Evolutionary conservation across 306 rosid genomes (phyloP), one percentile per base, ranked within the genome.

Genomic region (Quercus agrifolia): DNA sequence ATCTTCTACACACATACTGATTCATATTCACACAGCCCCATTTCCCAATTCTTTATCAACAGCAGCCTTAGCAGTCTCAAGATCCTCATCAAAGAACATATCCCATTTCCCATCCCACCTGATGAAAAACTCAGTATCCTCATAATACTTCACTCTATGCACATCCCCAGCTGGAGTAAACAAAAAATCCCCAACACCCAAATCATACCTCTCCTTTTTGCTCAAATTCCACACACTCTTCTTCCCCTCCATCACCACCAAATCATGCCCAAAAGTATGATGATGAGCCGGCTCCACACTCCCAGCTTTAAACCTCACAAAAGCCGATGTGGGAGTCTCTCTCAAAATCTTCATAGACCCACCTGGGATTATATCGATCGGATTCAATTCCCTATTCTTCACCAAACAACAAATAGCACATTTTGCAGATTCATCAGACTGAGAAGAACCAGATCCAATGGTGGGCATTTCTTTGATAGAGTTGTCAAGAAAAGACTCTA

Each of bases 71-170:
- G 91, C 97, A 77, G 92, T 23, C 2, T 84, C 80, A 55, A 92
- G 87, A 79, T 92, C 97, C 79, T 94, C 97, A 15, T 92, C 96
- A 70, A 94, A 92, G 83, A 94, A 89, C 93, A 92, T 87, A 51
- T 94, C 97, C 98, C 97, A 94, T 2, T 88, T 89, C 0, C 98
- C 97, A 82, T 94, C 98, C 98, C 98, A 94, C 79, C 87, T 94
- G 70, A 94, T 94, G 82, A 94, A 94, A 25, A 94, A 94, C 80
- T 92, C 85, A 5, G 98, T 92, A 14, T 91, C 97, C 51, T 88
- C 96, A 2, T 89, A 61, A 72, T 92, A 94, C 79, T 87, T 87
- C 7, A 94, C 98, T 38, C 97, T 77, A 49, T 94, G 98, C 59
- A 92, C 94, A 81, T 92, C 98, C 12, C 91, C 89, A 1, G 89